Base-by-base conservation (phyloP, 352 stramenopile genomes). In the Pythium oligandrum region DNA sequence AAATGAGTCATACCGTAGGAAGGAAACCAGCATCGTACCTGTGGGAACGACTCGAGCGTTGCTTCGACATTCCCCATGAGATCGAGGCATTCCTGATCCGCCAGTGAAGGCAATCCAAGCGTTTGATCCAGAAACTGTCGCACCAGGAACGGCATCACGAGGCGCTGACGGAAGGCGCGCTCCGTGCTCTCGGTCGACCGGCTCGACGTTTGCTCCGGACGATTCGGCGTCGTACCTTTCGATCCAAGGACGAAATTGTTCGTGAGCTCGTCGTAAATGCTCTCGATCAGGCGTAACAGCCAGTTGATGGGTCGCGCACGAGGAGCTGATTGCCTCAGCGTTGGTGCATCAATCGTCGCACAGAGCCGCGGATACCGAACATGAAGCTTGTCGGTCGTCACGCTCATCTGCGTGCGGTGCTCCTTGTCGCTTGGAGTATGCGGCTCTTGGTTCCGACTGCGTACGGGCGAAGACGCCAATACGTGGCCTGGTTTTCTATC, bases 31-130 rank as follows among this genome's bases (percentile, higher is more conserved):
- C 45, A 32, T n/a, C 17, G 34, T 42, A 62, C 64, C 5, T 77
- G 61, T 1, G 71, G 68, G 32, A 86, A 86, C 4, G 55, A 47
- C 6, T 86, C 71, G 3, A 73, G 59, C n/a, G 31, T 51, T 1
- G 68, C 36, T 42, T 91, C 83, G 4, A 83, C 50, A 38, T 87
- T 93, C 51, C 72, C 74, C 45, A 89, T 66, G n/a, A 93, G 54
- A 44, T 93, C 80, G 6, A 89, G 36, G 17, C 67, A 77, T 12
- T 93, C 80, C 60, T 93, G 80, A 12, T 91, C 78, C 0, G 77
- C 80, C 2, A 93, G 59, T 33, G 71, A 49, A 2, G 60, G 47
- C 1, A 89, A 53, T 4, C 83, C 83, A 4, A 93, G 43, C 0
- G 63, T 65, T 6, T 76, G 75, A 2, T 76, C 66, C 0, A 93